phyloP scores from a whole-genome alignment of 805 yeast genomes.

The Schizosaccharomyces cryophilus region DNA sequence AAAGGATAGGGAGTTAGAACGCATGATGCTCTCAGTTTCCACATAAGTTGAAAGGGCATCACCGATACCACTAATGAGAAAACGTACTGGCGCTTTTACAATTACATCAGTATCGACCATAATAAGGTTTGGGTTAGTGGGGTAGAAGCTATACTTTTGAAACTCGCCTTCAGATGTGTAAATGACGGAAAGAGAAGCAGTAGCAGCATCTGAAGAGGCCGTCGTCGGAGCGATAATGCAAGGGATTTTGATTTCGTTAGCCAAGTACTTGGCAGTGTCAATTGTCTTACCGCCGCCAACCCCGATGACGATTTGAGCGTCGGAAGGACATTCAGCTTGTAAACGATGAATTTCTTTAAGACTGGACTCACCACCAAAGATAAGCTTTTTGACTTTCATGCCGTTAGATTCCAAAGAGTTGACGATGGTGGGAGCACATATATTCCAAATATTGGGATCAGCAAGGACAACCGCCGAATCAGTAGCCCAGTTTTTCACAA shows the following conservation, averaged over 20 bases:
- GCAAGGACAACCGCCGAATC: neutral
- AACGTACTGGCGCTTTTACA: neutral
- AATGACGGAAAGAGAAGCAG: conserved; percentile 2
- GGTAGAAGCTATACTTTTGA: neutral
- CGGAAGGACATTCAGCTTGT: neutral
- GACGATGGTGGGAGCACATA: neutral
- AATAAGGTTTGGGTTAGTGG: neutral
- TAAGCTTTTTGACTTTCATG: neutral
- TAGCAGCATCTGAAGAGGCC: conserved; percentile 1
- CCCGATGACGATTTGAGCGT: neutral
- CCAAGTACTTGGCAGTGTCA: conserved; percentile 19
- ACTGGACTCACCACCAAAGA: neutral
- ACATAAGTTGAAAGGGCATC: conserved; percentile 1
- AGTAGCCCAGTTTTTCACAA: neutral
- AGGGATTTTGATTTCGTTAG: neutral
- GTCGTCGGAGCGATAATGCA: neutral
- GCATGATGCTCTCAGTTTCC: neutral
- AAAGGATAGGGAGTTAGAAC: neutral
- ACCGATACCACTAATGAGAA: neutral
- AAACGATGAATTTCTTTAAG: neutral
- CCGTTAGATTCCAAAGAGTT: neutral
- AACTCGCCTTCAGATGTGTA: conserved; percentile 1
- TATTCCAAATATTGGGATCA: neutral
- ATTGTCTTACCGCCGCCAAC: conserved; percentile 25
- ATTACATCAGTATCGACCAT: conserved; percentile 1